Evolutionary conservation across 179 eudicot species (phyloP).

Genomic region (Beta lomatogona): DNA sequence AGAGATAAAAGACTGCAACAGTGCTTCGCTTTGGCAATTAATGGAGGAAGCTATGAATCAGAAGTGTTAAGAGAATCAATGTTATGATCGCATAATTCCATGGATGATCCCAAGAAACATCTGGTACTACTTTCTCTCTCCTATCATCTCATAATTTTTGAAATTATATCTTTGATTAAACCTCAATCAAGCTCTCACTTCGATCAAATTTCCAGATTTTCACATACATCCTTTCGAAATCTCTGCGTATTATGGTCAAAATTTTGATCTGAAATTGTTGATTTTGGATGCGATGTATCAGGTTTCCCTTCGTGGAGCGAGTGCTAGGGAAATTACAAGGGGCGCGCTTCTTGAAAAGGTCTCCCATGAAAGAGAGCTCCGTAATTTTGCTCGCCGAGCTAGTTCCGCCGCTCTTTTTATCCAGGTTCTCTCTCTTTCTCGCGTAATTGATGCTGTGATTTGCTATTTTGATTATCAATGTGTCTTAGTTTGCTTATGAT

Average conservation of each 20-base stretch:
- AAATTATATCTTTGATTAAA: not conserved
- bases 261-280: not conserved
- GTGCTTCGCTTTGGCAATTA: not conserved
- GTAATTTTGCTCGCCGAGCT: slow-evolving; percentile 71
- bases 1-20: too few species aligned
- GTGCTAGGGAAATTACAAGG: slow-evolving; percentile 77
- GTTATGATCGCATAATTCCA: slow-evolving; percentile 35
- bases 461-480: not conserved
- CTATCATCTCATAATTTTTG: not conserved
- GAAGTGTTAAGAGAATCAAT: not conserved
- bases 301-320: slow-evolving; percentile 91
- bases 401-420: slow-evolving; percentile 63
- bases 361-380: slow-evolving; percentile 76
- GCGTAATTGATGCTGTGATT: not conserved
- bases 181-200: not conserved
- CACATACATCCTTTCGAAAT: not conserved
- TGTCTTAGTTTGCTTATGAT: not conserved
- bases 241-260: not conserved
- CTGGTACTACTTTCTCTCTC: slow-evolving; percentile 42
- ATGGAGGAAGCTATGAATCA: not conserved
- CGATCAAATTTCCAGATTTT: not conserved
- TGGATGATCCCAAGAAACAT: slow-evolving; percentile 51
- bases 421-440: slow-evolving; percentile 48
- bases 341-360: slow-evolving; percentile 73
- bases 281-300: slow-evolving; percentile 20